Base-by-base conservation (phyloP, 345 rosid genomes). In the Populus tremula region DNA sequence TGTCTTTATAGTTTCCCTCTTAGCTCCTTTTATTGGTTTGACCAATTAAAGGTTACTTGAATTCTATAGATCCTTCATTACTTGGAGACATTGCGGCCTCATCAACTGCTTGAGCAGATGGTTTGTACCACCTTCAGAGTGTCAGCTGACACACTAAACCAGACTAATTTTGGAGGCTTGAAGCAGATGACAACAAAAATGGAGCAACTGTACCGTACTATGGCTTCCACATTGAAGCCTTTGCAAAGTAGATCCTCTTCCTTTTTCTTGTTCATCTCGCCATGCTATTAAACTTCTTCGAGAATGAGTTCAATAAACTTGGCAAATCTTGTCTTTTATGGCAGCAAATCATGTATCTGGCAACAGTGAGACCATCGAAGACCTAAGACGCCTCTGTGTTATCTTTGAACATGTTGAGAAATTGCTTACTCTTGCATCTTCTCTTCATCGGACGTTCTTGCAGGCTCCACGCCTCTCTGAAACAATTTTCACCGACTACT, bases 81-180 rank as follows among this genome's bases (percentile, higher is more conserved):
- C 87, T 85, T 96, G 84, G 99, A 96, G 86, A 96, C 97, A 17
- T 82, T 93, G 84, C 91, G 77, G 76, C 99, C 99, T 4, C 88
- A 93, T 80, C 96, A 96, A 86, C 88, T 96, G 82, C 95, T 96
- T 66, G 98, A 90, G 84, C 99, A 96, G 82, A 93, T 96, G 97
- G 90, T 93, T 79, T 96, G 97, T 66, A 87, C 99, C 67, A 91
- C 98, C 82, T 96, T 96, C 81, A 89, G 92, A 85, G 98, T 97
- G 78, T 89, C 99, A 80, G 97, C 95, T 21, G 96, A 92, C 85
- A 89, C 95, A 77, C 84, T 93, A 79, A 87, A 87, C 89, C 93
- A 84, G 83, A 90, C 97, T 59, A 84, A 78, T 61, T 87, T 75
- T 71, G 97, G 99, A 80, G 87, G 81, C 84, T 81, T 93, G 88